Percentiles rank a stretch among this genome's conserved stretches.
Conservation (phyloP, 768 basidiomycete species). For the Tricholoma bakamatsutake region DNA sequence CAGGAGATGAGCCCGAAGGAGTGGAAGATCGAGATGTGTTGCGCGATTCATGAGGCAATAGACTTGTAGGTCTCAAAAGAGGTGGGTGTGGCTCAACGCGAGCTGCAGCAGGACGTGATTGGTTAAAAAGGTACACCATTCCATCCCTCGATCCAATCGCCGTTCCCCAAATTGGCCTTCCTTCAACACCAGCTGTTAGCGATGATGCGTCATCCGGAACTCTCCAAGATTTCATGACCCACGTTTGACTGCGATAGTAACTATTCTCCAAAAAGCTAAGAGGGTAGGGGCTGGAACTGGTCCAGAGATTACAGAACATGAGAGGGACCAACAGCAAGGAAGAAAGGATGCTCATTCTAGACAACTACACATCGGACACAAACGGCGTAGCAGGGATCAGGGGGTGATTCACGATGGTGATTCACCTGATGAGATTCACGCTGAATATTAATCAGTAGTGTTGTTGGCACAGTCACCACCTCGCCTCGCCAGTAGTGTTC, state of each 20-base stretch:
- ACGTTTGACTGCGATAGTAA: constrained; percentile 25
- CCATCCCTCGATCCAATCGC: constrained; percentile 40
- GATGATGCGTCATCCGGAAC: background rate
- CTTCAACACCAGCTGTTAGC: constrained; percentile 5
- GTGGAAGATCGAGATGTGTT: constrained; percentile 30
- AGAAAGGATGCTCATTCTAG: background rate
- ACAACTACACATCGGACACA: background rate
- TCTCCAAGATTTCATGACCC: constrained; percentile 27
- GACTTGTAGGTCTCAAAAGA: constrained; percentile 16
- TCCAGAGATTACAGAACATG: constrained; percentile 23
- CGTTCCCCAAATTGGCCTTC: constrained; percentile 17
- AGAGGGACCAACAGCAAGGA: constrained; percentile 24
- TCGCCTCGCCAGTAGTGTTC: no score
- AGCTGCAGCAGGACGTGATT: constrained; percentile 9
- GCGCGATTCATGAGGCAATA: constrained; percentile 12
- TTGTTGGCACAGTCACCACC: no score
- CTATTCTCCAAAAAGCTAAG: constrained; percentile 24
- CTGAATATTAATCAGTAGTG: no score
- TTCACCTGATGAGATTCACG: no score
- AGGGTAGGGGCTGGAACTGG: constrained; percentile 7
- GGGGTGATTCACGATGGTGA: no score
- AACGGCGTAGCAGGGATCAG: no score
- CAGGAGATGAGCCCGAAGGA: constrained; percentile 35
- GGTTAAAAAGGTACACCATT: constrained; percentile 36
- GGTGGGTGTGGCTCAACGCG: constrained; percentile 4